Evolutionary conservation across 2,329 filamentous ascomycete species (phyloP), one percentile per base, ranked within the genome.

Genomic region (Botrytis hyacinthi): DNA sequence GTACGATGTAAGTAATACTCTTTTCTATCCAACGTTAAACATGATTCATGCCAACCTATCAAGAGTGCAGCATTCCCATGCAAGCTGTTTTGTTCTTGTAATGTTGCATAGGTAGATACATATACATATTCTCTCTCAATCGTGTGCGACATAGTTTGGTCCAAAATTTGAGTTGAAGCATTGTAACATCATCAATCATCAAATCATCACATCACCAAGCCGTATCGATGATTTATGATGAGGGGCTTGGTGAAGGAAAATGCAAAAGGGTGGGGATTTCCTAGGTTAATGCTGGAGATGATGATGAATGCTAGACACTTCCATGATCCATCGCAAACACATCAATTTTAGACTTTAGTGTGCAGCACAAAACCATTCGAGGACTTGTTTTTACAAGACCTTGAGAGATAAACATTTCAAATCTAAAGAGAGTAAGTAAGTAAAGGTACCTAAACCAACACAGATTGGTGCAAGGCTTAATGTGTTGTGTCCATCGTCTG

Each of bases 131-230:
- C 46, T 48, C 60, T 35, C 40, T 71, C 57, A 71, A 71, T 71
- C 70, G 70, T 71, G 70, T 71, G 37, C 60, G 70, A 72, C 70
- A 72, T 66, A 66, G 60, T 40, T 66, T 71, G 70, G 60, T 20
- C 42, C 46, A 57, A 65, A 70, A 35, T 20, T 70, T 48, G 32
- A 35, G 32, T 67, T 7, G 26, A 40, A 54, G 63, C 63, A 67
- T 54, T 29, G 61, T 63, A 63, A 63, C 63, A 67, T 37, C 63
- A 51, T 48, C 20, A 37, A 67, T 37, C 44, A 35, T 54, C 51
- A n/a, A 29, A 66, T 26, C 62, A 48, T 48, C 20, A n/a, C 26
- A 67, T 51, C 46, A 37, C 37, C 65, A 46, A 67, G 65, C 65
- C 65, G 40, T n/a, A 40, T 54, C 20, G 18, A 65, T 54, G 9